These are phyloP conservation scores for Zygosaccharomyces pseudobailii DNA, from an alignment of 1,139 yeast species.

Conservation along the genomic window DNA sequence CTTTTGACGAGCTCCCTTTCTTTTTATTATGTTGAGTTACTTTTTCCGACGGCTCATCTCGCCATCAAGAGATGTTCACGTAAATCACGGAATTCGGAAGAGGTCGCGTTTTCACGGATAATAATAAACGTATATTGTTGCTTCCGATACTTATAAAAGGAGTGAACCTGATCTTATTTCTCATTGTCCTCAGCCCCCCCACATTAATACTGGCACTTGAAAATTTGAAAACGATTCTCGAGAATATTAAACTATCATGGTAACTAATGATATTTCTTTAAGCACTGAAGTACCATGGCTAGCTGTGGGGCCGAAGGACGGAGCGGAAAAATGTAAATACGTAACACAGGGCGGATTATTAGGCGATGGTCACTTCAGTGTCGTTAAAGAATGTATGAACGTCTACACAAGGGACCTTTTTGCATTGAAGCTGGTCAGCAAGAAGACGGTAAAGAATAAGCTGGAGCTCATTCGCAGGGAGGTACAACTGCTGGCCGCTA, in stretches of 20 bases:
- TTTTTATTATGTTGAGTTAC: background rate
- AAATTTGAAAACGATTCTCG: background rate
- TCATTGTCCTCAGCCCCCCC: background rate
- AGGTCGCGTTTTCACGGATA: background rate
- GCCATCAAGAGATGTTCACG: background rate
- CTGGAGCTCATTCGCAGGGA: conserved; percentile 33
- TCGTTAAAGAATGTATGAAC: conserved; percentile 34
- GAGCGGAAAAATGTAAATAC: conserved; percentile 26
- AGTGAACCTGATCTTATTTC: background rate
- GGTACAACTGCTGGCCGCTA: conserved; percentile 23
- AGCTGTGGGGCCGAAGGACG: conserved; percentile 2
- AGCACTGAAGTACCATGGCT: conserved; percentile 9
- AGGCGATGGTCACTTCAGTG: conserved; percentile 36
- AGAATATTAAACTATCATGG: background rate
- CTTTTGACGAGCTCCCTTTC: background rate
- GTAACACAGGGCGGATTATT: conserved; percentile 23
- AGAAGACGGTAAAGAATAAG: conserved; percentile 26
- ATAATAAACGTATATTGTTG: background rate
- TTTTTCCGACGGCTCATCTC: background rate
- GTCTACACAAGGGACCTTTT: conserved; percentile 26
- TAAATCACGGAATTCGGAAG: background rate
- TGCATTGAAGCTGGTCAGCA: conserved; percentile 34
- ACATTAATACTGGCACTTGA: background rate
- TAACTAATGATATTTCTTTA: conserved; percentile 1
- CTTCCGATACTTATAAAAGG: background rate